These are phyloP conservation scores for Taxillus chinensis DNA, from an alignment of 164 flowering plant genomes.

Conservation along the genomic window DNA sequence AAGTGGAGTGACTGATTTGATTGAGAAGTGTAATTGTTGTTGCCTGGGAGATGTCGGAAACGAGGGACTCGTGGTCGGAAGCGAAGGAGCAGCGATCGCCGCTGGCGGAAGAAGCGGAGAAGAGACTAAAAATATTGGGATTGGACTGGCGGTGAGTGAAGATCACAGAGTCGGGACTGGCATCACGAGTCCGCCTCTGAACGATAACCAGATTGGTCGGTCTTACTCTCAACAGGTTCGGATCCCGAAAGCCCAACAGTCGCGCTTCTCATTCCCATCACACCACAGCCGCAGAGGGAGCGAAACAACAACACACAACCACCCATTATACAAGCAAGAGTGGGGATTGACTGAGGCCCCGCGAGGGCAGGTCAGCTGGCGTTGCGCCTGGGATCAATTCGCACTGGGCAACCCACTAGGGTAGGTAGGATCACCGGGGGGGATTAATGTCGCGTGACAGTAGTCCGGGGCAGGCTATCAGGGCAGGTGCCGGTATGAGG, in stretches of 20 bases:
- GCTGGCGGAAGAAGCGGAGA: slow-evolving; percentile 68
- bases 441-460: no score
- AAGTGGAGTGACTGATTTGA: not conserved
- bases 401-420: no score
- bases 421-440: no score
- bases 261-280: not conserved
- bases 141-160: slow-evolving; percentile 49
- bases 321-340: no score
- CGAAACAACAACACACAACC: no score
- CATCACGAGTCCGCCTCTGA: slow-evolving; percentile 24
- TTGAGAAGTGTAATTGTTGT: not conserved
- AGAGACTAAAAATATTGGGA: slow-evolving; percentile 21
- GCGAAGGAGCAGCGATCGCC: slow-evolving; percentile 41
- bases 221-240: slow-evolving; percentile 16
- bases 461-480: no score
- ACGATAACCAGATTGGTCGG: not conserved
- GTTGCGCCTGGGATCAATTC: no score
- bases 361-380: no score
- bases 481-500: no score
- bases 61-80: not conserved
- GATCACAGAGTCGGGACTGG: slow-evolving; percentile 73
- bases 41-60: not conserved
- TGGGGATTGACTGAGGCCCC: no score
- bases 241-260: slow-evolving; percentile 27
- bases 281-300: no score